These are phyloP conservation scores for Penicillium longicatenatum DNA, from an alignment of 495 filamentous ascomycete species.

Conservation along the genomic window DNA sequence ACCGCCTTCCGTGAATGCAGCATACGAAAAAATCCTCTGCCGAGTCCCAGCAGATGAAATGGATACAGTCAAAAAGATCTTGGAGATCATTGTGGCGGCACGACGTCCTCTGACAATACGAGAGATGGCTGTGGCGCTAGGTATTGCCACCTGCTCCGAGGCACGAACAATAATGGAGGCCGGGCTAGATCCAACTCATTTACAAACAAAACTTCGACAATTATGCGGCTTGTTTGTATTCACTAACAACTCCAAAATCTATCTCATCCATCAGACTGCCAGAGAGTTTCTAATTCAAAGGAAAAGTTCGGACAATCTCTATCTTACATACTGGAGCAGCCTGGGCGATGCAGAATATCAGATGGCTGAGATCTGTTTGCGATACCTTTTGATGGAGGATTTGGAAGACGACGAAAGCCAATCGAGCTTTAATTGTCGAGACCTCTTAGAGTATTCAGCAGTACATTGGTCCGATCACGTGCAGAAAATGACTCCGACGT, in stretches of 20 bases:
- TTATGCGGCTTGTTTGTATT: constrained; percentile 44
- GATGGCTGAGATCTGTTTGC: constrained; percentile 26
- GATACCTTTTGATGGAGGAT: constrained; percentile 28
- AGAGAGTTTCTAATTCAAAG: constrained; percentile 30
- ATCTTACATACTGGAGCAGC: constrained; percentile 14
- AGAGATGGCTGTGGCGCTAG: constrained; percentile 43
- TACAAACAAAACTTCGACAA: constrained; percentile 29
- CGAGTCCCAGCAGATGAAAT: constrained; percentile 14
- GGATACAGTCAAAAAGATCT: constrained; percentile 24
- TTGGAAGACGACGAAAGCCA: constrained; percentile 13
- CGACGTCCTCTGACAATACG: constrained; percentile 29
- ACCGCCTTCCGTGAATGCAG: constrained; percentile 23
- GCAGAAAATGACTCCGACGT: constrained; percentile 12
- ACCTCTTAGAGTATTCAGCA: constrained; percentile 28
- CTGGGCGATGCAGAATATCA: constrained; percentile 17
- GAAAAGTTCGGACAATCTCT: constrained; percentile 4
- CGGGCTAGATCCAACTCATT: constrained; percentile 16
- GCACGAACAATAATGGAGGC: constrained; percentile 27
- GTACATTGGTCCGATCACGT: constrained; percentile 27
- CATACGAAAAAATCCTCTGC: constrained; percentile 34
- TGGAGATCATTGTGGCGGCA: constrained; percentile 41
- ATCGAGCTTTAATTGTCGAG: constrained; percentile 5
- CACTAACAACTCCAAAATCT: constrained; percentile 36
- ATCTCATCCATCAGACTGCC: constrained; percentile 38
- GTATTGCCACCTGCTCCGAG: constrained; percentile 23